Percentiles rank a stretch among this genome's conserved stretches.
Evolutionary conservation across 2,329 filamentous ascomycete species (phyloP).

Genomic region (Hansfordia pulvinata): DNA sequence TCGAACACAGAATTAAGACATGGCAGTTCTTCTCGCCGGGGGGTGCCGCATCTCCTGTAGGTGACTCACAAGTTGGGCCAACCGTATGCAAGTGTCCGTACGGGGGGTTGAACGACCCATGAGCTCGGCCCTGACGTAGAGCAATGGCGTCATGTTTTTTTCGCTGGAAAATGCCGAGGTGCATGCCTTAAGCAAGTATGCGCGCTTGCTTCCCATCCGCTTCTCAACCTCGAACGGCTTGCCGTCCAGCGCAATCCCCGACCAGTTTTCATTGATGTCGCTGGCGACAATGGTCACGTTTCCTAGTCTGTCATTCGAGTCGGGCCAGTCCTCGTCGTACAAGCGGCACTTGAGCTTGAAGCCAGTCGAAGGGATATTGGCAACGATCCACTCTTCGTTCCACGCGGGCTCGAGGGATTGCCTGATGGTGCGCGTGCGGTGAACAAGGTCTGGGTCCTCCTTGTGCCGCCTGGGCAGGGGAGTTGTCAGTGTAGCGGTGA

Average conservation of each 20-base stretch:
- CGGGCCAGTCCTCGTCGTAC: conserved; percentile 80
- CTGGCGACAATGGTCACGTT: conserved; percentile 63
- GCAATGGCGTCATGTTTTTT: conserved; percentile 52
- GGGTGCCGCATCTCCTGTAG: no score
- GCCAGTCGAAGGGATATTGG: conserved; percentile 68
- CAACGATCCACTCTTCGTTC: conserved; percentile 79
- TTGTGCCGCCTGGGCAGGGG: conserved; percentile 65
- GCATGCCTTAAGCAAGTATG: conserved; percentile 61
- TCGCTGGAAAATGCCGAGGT: conserved; percentile 47
- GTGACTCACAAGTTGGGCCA: conserved; percentile 40
- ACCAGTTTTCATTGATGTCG: conserved; percentile 50
- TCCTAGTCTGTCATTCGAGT: conserved; percentile 77
- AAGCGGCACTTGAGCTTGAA: conserved; percentile 77
- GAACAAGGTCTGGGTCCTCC: conserved; percentile 63
- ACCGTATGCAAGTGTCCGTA: conserved; percentile 65
- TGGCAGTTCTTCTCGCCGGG: no score
- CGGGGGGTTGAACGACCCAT: conserved; percentile 55
- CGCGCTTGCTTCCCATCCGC: conserved; percentile 74
- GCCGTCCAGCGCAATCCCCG: conserved; percentile 45
- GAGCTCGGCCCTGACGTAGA: conserved; percentile 65
- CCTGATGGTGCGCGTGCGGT: conserved; percentile 65
- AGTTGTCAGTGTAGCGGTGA: conserved; percentile 63
- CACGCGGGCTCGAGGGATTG: conserved; percentile 62
- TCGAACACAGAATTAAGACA: no score
- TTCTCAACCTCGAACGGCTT: conserved; percentile 64